Evolutionary conservation across 1,284 basidiomycete species (phyloP), one percentile per base, ranked within the genome.

Genomic region (Malassezia arunalokei): DNA sequence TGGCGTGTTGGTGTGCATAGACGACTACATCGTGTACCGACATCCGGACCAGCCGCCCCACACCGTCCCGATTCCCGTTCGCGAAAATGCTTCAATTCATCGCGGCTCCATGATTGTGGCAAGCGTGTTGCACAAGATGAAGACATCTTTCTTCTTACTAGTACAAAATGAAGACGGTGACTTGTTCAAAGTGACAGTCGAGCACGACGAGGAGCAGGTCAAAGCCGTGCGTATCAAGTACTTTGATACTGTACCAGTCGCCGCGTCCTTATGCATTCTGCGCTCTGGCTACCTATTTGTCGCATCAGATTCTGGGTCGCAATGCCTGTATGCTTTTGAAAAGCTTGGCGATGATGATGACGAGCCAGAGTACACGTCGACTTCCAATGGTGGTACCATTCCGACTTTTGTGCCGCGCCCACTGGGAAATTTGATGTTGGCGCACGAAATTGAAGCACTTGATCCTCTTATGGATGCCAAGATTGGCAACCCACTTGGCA

Each of bases 271-370:
- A 6, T 56, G 47, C 42, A 73, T 73, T 50, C 51, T 73, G 45
- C 64, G 69, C 33, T 65, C 68, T 6, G 70, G 70, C n/a, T 71
- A 70, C 56, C 55, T 73, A 9, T 68, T 64, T 40, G 67, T 73
- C 28, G 68, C 70, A 0, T 60, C 62, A 42, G 70, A 73, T 53
- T 60, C 49, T 8, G 70, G 70, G 12, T 41, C 60, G 9, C 61
- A 68, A 35, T 49, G 62, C 28, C 56, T 73, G 31, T 73, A 73
- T 59, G 68, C 70, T 3, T 73, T 73, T 53, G 66, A 71, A 42
- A 73, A 71, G 50, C 61, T 73, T 6, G 70, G 70, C 30, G 68
- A 73, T 39, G 70, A 73, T 37, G 70, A 73, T 39, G 68, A 68
- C 24, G 33, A 35, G 33, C 63, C 65, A 2, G 67, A 65, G 30